These are phyloP conservation scores for Monosporozyma servazzii DNA, from an alignment of 805 yeast genomes.

Conservation along the genomic window DNA sequence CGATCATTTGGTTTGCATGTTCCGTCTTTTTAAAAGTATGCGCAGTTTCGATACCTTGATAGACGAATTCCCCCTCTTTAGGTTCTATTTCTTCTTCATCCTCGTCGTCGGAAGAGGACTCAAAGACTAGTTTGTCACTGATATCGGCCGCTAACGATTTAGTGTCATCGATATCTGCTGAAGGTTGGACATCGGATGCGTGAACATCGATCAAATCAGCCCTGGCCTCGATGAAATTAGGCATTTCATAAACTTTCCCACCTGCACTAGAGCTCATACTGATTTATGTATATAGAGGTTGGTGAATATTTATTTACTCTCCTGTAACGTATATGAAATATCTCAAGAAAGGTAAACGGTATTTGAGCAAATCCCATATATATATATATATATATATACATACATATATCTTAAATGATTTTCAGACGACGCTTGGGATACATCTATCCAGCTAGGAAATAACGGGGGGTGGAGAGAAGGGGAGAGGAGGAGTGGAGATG, in stretches of 20 bases:
- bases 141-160: not conserved
- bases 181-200: slow-evolving; percentile 6
- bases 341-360: too few relatives aligned
- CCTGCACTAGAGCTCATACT: not conserved
- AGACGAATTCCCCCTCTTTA: slow-evolving; percentile 1
- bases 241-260: slow-evolving; percentile 1
- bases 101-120: slow-evolving; percentile 1
- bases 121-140: not conserved
- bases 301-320: too few relatives aligned
- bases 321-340: too few relatives aligned
- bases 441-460: too few relatives aligned
- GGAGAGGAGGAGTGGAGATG: too few relatives aligned
- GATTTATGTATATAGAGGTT: not conserved
- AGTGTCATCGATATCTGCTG: not conserved
- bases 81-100: not conserved
- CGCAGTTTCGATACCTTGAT: slow-evolving; percentile 6
- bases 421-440: too few relatives aligned
- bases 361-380: too few relatives aligned
- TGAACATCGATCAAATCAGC: slow-evolving; percentile 1
- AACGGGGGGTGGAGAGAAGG: too few relatives aligned
- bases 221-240: slow-evolving; percentile 3
- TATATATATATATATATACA: too few relatives aligned
- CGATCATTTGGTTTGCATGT: slow-evolving; percentile 9
- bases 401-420: too few relatives aligned
- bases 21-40: slow-evolving; percentile 8